Evolutionary conservation across 768 basidiomycete genomes (phyloP).

Genomic region (Epithele typhae): DNA sequence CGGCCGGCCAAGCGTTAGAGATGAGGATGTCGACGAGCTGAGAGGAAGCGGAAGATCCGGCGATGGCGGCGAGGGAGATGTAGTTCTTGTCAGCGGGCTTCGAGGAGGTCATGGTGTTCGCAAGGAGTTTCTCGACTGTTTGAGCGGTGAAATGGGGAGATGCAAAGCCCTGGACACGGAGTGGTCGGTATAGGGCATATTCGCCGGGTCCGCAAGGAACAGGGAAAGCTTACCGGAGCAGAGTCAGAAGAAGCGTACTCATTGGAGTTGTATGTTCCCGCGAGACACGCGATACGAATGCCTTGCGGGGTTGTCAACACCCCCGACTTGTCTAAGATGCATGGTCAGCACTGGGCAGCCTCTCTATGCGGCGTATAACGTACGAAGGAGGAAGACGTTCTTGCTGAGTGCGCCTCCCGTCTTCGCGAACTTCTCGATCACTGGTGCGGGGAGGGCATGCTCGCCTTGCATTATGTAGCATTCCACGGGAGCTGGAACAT

Average conservation of each 20-base stretch:
- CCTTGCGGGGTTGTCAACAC: conserved; percentile 76
- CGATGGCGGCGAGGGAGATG: conserved; percentile 64
- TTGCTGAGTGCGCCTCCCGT: conserved; percentile 76
- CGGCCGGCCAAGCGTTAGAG: conserved; percentile 72
- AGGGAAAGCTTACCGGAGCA: conserved; percentile 48
- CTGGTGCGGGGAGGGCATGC: conserved; percentile 62
- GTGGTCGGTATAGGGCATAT: not conserved
- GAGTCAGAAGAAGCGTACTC: conserved; percentile 57
- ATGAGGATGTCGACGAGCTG: conserved; percentile 78
- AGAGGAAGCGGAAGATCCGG: conserved; percentile 54
- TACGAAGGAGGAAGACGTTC: conserved; percentile 84
- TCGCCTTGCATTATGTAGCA: conserved; percentile 93
- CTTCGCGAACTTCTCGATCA: conserved; percentile 71
- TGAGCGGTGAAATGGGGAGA: conserved; percentile 72
- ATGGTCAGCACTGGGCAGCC: too few relatives aligned
- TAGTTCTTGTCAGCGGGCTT: conserved; percentile 43
- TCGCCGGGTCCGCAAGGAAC: not conserved
- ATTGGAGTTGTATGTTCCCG: conserved; percentile 66
- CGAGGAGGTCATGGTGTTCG: conserved; percentile 60
- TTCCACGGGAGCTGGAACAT: conserved; percentile 66
- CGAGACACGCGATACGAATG: conserved; percentile 81
- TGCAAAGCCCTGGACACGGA: conserved; percentile 53
- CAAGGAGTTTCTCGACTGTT: conserved; percentile 66
- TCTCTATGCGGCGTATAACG: conserved; percentile 30
- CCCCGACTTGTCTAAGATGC: conserved; percentile 77